Percentiles rank a stretch among this genome's conserved stretches.
Conservation (phyloP, 495 filamentous ascomycete genomes). For the Talaromyces trachyspermus region DNA sequence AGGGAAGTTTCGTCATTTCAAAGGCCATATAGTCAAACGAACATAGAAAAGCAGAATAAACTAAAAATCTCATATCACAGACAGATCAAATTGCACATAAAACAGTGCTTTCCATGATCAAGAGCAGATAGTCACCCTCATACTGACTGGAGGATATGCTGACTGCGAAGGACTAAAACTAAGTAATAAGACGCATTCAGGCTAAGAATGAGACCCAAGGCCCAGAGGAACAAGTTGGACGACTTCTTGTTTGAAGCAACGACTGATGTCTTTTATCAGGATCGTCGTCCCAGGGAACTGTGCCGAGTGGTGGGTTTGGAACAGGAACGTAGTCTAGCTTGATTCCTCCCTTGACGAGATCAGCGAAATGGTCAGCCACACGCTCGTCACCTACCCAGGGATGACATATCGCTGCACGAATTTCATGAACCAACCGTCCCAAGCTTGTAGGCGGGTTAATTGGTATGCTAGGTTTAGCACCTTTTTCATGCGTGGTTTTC, state of each 20-base stretch:
- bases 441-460: not conserved
- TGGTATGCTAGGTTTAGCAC: not conserved
- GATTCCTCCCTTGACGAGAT: not conserved
- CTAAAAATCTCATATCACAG: not conserved
- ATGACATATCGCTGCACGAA: not conserved
- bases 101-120: too few species aligned
- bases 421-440: not conserved
- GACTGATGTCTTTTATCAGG: not conserved
- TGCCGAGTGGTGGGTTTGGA: not conserved
- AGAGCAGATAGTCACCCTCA: too few species aligned
- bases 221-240: not conserved
- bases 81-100: not conserved
- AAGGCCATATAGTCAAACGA: too few species aligned
- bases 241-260: not conserved
- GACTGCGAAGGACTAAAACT: not conserved
- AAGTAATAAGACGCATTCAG: not conserved
- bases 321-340: not conserved
- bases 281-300: not conserved
- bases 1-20: too few species aligned
- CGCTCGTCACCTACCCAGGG: not conserved
- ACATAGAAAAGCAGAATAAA: too few species aligned
- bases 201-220: not conserved
- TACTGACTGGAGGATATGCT: not conserved
- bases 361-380: not conserved
- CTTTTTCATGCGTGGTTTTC: conserved; percentile 2